These are phyloP conservation scores for Lactuca saligna DNA, from an alignment of 129 eudicot genomes.

Conservation along the genomic window DNA sequence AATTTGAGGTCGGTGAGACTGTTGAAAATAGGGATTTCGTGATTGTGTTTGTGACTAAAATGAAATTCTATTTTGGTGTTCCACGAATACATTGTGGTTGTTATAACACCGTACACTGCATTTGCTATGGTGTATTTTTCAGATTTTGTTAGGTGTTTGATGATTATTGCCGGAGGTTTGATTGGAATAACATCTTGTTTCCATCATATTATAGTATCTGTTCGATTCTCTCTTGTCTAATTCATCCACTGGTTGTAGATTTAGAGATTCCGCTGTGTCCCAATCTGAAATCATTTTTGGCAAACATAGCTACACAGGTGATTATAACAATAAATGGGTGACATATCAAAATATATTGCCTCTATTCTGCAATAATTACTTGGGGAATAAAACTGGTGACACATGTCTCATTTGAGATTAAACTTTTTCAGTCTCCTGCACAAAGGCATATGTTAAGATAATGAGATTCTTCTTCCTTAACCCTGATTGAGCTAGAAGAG, in stretches of 20 bases:
- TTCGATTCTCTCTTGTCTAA: neutral
- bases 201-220: neutral
- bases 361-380: neutral
- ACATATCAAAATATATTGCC: no score
- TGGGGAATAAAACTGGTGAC: no score
- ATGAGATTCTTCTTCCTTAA: no score
- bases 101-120: neutral
- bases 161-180: neutral
- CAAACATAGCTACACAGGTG: neutral
- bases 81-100: neutral
- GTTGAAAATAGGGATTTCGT: neutral
- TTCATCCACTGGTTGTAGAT: neutral
- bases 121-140: neutral
- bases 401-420: no score
- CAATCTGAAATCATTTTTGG: neutral
- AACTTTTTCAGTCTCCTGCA: no score
- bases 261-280: neutral
- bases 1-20: neutral
- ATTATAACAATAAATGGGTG: neutral
- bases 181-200: no score
- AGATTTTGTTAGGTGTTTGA: neutral
- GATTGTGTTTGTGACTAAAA: neutral
- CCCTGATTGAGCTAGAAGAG: no score
- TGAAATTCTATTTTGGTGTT: constrained; percentile 6
- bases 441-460: no score